A percentile compares a stretch with the other conserved stretches of the same genome.
Conservation (phyloP, 2,329 filamentous ascomycete genomes). For the Nannizziopsis arthrosporioides region DNA sequence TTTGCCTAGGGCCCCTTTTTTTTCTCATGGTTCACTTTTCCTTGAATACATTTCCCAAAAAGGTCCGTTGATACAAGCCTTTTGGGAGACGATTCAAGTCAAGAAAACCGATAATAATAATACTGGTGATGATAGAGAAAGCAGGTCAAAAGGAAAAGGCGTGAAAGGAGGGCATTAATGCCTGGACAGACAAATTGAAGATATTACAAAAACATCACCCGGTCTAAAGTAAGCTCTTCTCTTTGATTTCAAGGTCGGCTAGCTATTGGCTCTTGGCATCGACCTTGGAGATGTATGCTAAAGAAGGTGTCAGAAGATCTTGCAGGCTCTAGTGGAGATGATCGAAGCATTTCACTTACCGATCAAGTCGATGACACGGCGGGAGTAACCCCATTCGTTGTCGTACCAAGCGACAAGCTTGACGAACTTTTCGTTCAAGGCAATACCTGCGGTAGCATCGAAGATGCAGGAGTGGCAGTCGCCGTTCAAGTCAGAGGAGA, state of each 20-base stretch:
- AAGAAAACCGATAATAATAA: no score
- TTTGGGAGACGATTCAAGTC: no score
- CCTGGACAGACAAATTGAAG: background rate
- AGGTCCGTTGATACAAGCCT: no score
- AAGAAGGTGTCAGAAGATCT: conserved; percentile 13
- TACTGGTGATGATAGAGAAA: no score
- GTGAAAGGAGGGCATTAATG: background rate
- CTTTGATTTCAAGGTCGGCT: conserved; percentile 25
- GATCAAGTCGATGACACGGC: conserved; percentile 74
- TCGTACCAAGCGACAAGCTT: conserved; percentile 98
- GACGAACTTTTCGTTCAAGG: conserved; percentile 96
- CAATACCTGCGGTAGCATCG: conserved; percentile 97
- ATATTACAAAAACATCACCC: background rate
- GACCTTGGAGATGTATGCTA: conserved; percentile 67
- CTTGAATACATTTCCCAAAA: no score
- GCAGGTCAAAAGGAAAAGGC: background rate
- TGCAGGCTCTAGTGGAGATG: background rate
- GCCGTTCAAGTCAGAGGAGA: conserved; percentile 88
- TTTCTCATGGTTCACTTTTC: no score
- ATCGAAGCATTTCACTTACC: conserved; percentile 23
- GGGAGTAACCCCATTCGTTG: conserved; percentile 99
- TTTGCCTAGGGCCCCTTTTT: no score
- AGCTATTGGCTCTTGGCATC: conserved; percentile 40
- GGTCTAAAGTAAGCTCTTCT: conserved; percentile 27
- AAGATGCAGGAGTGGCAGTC: conserved; percentile 94